Percentiles rank a stretch among this genome's conserved stretches.
Conservation (phyloP, 2,329 filamentous ascomycete species). For the Curvularia spicifera region DNA sequence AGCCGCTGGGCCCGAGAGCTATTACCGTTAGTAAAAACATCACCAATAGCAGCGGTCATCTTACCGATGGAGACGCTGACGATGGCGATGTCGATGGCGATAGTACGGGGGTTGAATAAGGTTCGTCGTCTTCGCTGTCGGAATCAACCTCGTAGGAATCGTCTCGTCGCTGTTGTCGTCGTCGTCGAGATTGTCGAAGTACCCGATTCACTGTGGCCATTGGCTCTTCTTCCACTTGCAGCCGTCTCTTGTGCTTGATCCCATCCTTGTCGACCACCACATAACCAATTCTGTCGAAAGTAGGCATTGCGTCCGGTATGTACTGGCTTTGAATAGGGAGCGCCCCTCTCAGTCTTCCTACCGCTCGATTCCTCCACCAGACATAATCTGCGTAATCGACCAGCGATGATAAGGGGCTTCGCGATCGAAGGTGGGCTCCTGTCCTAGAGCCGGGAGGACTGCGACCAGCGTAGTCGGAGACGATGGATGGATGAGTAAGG, state of each 20-base stretch:
- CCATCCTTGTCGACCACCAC: slow-evolving; percentile 38
- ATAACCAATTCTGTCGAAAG: slow-evolving; percentile 36
- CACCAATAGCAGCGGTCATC: background rate
- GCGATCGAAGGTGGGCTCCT: slow-evolving; percentile 27
- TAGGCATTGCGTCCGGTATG: slow-evolving; percentile 39
- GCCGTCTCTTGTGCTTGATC: slow-evolving; percentile 21
- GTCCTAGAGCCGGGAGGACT: slow-evolving; percentile 47
- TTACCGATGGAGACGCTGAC: slow-evolving; percentile 31
- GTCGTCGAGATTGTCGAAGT: slow-evolving; percentile 21
- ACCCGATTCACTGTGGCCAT: slow-evolving; percentile 28
- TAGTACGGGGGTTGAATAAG: background rate
- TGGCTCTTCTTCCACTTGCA: slow-evolving; percentile 18
- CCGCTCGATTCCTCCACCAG: slow-evolving; percentile 39
- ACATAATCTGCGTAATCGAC: slow-evolving; percentile 43
- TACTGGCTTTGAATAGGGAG: slow-evolving; percentile 30
- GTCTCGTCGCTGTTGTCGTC: slow-evolving; percentile 21
- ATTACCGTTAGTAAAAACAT: slow-evolving; percentile 21
- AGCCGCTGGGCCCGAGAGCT: slow-evolving; percentile 38
- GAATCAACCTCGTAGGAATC: slow-evolving; percentile 18
- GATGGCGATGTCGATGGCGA: slow-evolving; percentile 6
- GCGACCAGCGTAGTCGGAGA: slow-evolving; percentile 31
- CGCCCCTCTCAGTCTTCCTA: slow-evolving; percentile 46
- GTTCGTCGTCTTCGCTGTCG: slow-evolving; percentile 7
- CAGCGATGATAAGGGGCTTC: slow-evolving; percentile 23
- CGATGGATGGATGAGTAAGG: slow-evolving; percentile 22